These are phyloP conservation scores for Trichosporon coremiiforme DNA, from an alignment of 1,284 basidiomycete genomes.

Conservation along the genomic window DNA sequence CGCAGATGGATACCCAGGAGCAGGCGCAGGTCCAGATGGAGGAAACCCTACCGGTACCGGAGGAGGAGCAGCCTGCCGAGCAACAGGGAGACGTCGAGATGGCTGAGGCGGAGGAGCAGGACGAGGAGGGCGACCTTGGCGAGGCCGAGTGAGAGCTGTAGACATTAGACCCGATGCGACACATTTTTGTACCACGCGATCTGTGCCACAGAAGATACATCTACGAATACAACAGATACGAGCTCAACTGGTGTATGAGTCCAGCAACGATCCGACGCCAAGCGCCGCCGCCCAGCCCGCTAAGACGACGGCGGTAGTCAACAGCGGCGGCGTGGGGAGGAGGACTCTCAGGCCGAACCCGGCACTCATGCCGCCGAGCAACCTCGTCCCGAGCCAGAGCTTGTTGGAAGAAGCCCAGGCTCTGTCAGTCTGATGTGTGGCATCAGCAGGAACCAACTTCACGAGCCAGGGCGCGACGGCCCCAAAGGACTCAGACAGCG, in stretches of 20 bases:
- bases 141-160: slow-evolving; percentile 20
- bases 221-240: neutral
- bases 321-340: slow-evolving; percentile 61
- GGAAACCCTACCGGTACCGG: neutral
- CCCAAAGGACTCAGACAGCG: neutral
- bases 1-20: neutral
- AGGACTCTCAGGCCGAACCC: slow-evolving; percentile 65
- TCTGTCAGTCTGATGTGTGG: neutral
- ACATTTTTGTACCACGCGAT: neutral
- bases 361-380: slow-evolving; percentile 80
- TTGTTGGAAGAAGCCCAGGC: slow-evolving; percentile 63
- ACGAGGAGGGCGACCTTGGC: slow-evolving; percentile 20
- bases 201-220: no score
- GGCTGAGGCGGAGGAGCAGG: slow-evolving; percentile 12
- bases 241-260: no score
- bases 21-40: neutral
- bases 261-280: neutral
- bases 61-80: neutral
- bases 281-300: slow-evolving; percentile 71
- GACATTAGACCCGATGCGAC: neutral
- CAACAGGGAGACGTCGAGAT: slow-evolving; percentile 19
- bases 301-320: slow-evolving; percentile 75
- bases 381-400: slow-evolving; percentile 80
- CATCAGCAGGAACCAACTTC: neutral
- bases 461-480: neutral